Base-by-base conservation (phyloP, 495 filamentous ascomycete genomes). In the Lepraria neglecta region DNA sequence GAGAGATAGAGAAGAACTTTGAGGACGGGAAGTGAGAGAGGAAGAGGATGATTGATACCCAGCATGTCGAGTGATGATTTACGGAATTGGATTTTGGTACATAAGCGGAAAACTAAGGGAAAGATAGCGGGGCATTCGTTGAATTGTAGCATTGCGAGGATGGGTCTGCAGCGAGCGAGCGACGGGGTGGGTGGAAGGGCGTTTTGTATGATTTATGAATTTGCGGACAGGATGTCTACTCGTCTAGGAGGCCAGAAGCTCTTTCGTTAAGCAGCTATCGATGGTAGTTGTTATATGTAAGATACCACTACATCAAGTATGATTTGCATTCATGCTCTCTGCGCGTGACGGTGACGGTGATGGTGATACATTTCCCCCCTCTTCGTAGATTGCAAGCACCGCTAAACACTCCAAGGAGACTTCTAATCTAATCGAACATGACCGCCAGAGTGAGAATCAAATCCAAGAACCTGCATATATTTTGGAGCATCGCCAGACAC, bases 61-160 rank as follows among this genome's bases (percentile, higher is more conserved):
- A 31, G 21, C 33, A 56, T 56, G 33, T 24, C 14, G 35, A 21
- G 31, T 56, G 33, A 56, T 56, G 53, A 56, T 10, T 56, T 15
- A 56, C 19, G n/a, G 53, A 17, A 19, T 35, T n/a, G 17, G 35
- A 3, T 52, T 3, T n/a, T 15, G 7, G 48, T 52, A 52, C 19
- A 52, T 52, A 52, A 17, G 48, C 21, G 48, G 17, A 14, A 24
- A 15, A 31, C 15, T 52, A 52, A 17, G 48, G 48, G 48, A 31
- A 28, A 24, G 27, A 31, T 33, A 31, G 9, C 15, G 15, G 31
- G 31, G 48, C 48, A 31, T 33, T 31, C 27, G 27, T 14, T 52
- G 48, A 31, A 52, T n/a, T 14, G 27, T 15, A 52, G 48, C 48
- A 31, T 52, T n/a, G 48, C 31, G 48, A 31, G n/a, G 28, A 3